A percentile compares a stretch with the other conserved stretches of the same genome.
Conservation (phyloP, 208 protist species). For the Crithidia bombi region DNA sequence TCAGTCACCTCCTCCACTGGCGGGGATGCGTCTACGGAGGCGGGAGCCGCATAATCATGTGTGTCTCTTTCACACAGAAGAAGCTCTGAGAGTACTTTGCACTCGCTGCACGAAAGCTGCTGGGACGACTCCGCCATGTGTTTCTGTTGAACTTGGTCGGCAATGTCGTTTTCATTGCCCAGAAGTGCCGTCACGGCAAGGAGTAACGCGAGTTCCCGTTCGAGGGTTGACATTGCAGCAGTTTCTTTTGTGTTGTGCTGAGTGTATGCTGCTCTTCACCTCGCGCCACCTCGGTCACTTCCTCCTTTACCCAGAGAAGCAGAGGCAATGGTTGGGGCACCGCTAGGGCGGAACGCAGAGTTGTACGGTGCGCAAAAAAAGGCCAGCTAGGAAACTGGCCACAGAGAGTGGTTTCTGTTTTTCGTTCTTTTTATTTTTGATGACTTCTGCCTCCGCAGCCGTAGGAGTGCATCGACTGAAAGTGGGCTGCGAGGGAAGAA, state of each 20-base stretch:
- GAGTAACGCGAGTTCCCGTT: slow-evolving; percentile 26
- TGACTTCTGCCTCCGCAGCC: no score
- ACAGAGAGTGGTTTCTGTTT: no score
- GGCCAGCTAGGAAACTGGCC: not conserved
- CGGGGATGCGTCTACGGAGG: not conserved
- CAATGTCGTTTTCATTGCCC: not conserved
- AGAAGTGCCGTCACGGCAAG: slow-evolving; percentile 22
- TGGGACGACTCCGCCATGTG: not conserved
- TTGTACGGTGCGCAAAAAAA: not conserved
- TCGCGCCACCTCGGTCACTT: no score
- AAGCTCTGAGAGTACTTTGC: slow-evolving; percentile 25
- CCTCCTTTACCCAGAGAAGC: no score
- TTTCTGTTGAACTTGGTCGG: not conserved
- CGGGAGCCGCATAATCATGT: not conserved
- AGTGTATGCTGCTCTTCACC: no score
- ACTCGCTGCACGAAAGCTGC: slow-evolving; percentile 10
- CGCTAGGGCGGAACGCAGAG: no score
- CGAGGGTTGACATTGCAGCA: slow-evolving; percentile 24
- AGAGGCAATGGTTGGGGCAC: no score
- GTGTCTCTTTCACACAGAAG: slow-evolving; percentile 25
- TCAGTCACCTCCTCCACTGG: not conserved
- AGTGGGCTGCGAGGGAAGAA: no score
- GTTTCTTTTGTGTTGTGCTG: not conserved
- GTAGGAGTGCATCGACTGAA: no score
- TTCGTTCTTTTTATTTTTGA: no score